A percentile compares a stretch with the other conserved stretches of the same genome.
Evolutionary conservation across 306 rosid species (phyloP).

Genomic region (Malus fusca): DNA sequence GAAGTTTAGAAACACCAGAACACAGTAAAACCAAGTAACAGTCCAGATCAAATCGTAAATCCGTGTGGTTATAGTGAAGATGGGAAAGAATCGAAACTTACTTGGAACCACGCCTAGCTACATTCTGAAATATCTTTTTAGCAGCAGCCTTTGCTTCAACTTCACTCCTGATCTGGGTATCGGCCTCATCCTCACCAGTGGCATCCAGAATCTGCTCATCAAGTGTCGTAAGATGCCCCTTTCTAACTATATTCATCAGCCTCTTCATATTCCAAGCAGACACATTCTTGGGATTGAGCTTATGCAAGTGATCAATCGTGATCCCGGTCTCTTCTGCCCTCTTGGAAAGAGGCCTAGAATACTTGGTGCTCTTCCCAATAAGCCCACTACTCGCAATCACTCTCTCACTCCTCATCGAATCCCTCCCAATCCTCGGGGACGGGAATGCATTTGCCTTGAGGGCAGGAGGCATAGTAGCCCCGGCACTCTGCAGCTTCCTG

Average conservation of each 20-base stretch:
- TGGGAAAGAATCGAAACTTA: slow-evolving; percentile 19
- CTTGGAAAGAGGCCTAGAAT: slow-evolving; percentile 36
- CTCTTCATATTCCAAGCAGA: slow-evolving; percentile 98
- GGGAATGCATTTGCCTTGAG: slow-evolving; percentile 41
- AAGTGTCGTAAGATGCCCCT: slow-evolving; percentile 59
- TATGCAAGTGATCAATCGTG: slow-evolving; percentile 66
- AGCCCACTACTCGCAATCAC: slow-evolving; percentile 38
- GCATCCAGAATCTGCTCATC: slow-evolving; percentile 57
- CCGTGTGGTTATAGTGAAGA: not conserved
- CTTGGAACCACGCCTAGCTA: slow-evolving; percentile 66
- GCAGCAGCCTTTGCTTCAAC: slow-evolving; percentile 78
- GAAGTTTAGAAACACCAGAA: not conserved
- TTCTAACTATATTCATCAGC: slow-evolving; percentile 59
- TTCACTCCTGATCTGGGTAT: slow-evolving; percentile 59
- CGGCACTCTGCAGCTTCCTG: slow-evolving; percentile 75
- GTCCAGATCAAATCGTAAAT: not conserved
- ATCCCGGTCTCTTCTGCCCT: slow-evolving; percentile 42
- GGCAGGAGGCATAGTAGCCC: slow-evolving; percentile 66
- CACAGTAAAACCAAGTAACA: not conserved
- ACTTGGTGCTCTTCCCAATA: slow-evolving; percentile 28
- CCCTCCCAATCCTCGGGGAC: slow-evolving; percentile 32
- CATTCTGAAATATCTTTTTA: slow-evolving; percentile 72
- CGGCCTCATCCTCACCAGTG: slow-evolving; percentile 36
- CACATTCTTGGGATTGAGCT: slow-evolving; percentile 60
- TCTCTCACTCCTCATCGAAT: slow-evolving; percentile 38